These are phyloP conservation scores for Barnettozyma vustinii DNA, from an alignment of 805 yeast species.

Conservation along the genomic window DNA sequence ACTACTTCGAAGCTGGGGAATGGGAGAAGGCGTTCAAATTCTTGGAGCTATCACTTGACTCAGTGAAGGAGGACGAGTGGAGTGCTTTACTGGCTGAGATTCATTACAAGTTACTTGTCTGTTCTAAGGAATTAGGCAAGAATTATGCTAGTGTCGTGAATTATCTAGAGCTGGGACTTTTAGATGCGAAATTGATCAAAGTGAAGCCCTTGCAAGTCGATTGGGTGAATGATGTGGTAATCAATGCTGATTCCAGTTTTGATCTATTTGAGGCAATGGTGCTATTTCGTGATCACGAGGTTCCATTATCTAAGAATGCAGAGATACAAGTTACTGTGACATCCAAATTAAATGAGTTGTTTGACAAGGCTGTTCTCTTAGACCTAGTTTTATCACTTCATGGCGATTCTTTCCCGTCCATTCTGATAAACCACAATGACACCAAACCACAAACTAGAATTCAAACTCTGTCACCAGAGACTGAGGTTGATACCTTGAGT, in stretches of 20 bases:
- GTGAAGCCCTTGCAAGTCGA: not conserved
- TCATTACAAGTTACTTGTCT: constrained; percentile 33
- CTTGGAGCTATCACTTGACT: constrained; percentile 33
- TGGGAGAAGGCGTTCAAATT: constrained; percentile 38
- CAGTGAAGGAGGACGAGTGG: constrained; percentile 41
- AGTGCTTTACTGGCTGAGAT: constrained; percentile 27
- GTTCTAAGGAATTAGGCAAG: constrained; percentile 31
- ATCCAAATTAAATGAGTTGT: constrained; percentile 23
- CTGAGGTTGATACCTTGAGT: constrained; percentile 8
- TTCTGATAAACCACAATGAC: constrained; percentile 4
- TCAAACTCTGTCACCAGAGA: not conserved
- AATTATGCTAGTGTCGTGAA: constrained; percentile 29
- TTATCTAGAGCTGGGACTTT: constrained; percentile 28
- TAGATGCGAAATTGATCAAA: constrained; percentile 8
- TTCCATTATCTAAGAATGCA: constrained; percentile 17
- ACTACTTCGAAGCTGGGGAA: constrained; percentile 28
- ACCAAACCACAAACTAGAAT: not conserved
- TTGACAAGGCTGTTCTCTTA: constrained; percentile 6
- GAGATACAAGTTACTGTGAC: constrained; percentile 29
- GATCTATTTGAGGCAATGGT: constrained; percentile 22
- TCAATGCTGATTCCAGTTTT: constrained; percentile 24
- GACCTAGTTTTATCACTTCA: constrained; percentile 11
- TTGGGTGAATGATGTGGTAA: constrained; percentile 9
- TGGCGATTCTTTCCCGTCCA: constrained; percentile 14
- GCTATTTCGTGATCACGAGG: constrained; percentile 16